Conservation (phyloP, 2,329 filamentous ascomycete genomes). For the Sporothrix euskadiensis region DNA sequence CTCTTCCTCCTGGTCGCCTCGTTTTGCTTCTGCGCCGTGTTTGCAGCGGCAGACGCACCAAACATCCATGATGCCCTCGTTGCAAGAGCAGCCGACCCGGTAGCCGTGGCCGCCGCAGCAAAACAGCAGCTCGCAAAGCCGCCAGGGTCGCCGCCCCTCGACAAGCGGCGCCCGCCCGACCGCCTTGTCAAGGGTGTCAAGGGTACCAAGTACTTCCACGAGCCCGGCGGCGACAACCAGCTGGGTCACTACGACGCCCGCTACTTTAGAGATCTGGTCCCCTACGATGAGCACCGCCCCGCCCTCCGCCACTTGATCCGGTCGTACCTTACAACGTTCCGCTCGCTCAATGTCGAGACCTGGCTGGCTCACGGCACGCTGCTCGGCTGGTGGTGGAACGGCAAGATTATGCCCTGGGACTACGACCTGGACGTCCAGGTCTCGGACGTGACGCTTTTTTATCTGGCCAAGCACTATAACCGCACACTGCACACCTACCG, state of each 20-base stretch:
- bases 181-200: constrained; percentile 22
- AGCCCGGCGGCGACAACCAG: constrained; percentile 60
- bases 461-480: constrained; percentile 67
- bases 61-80: not conserved
- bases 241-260: constrained; percentile 74
- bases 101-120: not conserved
- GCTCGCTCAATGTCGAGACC: constrained; percentile 67
- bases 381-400: constrained; percentile 89
- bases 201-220: constrained; percentile 62
- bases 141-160: constrained; percentile 21
- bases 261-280: constrained; percentile 64
- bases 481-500: constrained; percentile 63
- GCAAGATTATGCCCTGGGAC: constrained; percentile 76
- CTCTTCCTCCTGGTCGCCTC: constrained; percentile 24
- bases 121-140: constrained; percentile 16
- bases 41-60: not conserved
- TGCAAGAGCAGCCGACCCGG: not conserved
- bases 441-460: constrained; percentile 63
- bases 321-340: constrained; percentile 70
- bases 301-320: constrained; percentile 69
- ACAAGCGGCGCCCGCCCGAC: constrained; percentile 20
- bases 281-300: constrained; percentile 65
- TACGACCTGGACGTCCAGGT: constrained; percentile 84
- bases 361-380: constrained; percentile 86
- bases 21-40: constrained; percentile 10